Evolutionary conservation across 1,284 basidiomycete genomes (phyloP).

Genomic region (Ustilago crameri): DNA sequence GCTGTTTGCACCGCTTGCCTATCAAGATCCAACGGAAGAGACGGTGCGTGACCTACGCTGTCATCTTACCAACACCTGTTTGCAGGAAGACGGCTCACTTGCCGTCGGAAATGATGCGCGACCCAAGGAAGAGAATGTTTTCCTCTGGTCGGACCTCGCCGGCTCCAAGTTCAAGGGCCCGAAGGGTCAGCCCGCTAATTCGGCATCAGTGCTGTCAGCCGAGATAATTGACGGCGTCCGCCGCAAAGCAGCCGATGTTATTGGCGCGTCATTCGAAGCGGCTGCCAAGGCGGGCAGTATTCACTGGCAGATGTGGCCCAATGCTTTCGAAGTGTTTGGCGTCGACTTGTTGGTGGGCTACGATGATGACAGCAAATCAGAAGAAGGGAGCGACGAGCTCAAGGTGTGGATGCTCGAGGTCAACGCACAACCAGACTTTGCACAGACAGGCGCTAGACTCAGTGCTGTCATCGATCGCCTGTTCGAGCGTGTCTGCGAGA

Average conservation of each 20-base stretch:
- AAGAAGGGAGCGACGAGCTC: slow-evolving; percentile 60
- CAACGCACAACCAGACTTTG: slow-evolving; percentile 95
- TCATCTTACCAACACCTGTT: slow-evolving; percentile 94
- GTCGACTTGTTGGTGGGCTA: slow-evolving; percentile 85
- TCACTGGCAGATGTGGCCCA: slow-evolving; percentile 87
- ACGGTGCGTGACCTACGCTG: slow-evolving; percentile 74
- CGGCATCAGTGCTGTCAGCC: slow-evolving; percentile 41
- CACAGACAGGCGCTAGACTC: slow-evolving; percentile 86
- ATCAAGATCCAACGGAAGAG: slow-evolving; percentile 44
- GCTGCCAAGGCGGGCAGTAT: slow-evolving; percentile 80
- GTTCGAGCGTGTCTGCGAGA: slow-evolving; percentile 71
- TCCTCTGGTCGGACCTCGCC: slow-evolving; percentile 54
- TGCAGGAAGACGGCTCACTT: slow-evolving; percentile 73
- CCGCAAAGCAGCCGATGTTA: slow-evolving; percentile 65
- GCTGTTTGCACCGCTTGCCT: slow-evolving; percentile 74
- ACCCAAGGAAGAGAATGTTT: slow-evolving; percentile 58
- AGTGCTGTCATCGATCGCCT: slow-evolving; percentile 82
- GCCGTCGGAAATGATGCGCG: slow-evolving; percentile 39
- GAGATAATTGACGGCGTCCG: slow-evolving; percentile 69
- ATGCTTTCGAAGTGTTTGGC: slow-evolving; percentile 95
- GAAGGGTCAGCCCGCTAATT: slow-evolving; percentile 63
- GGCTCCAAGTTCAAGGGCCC: slow-evolving; percentile 67
- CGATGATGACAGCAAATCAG: slow-evolving; percentile 12
- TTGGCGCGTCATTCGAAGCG: slow-evolving; percentile 86
- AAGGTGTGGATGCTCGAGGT: slow-evolving; percentile 86